Evolutionary conservation across 257 asterid genomes (phyloP), one percentile per base, ranked within the genome.

Genomic region (Solanum ossicruentum): DNA sequence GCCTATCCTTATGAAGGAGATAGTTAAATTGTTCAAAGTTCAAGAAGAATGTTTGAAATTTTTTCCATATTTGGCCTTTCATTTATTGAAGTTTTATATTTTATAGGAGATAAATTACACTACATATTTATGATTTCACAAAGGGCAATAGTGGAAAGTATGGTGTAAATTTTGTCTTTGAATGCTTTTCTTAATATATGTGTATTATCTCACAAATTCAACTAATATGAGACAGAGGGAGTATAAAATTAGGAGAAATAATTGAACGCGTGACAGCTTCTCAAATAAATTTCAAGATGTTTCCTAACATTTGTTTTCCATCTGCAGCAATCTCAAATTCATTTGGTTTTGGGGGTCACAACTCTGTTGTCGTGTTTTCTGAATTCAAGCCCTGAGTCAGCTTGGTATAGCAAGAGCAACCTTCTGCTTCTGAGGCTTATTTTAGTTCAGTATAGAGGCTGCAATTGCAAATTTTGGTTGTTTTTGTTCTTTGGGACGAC

Each of bases 311-410:
- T 47, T 77, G 54, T 36, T 66, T 26, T 75, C 82, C 66, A 13
- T 55, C 13, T 90, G 93, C 98, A 94, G 98, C 89, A 77, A 95
- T 95, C 85, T 92, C 98, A 60, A 95, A 95, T 77, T 92, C 98
- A 65, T 92, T 92, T 51, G 97, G 98, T 83, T 92, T 93, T 85
- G 97, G 97, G 28, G 97, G 97, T 60, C 98, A 94, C 91, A 93
- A 93, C 88, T 95, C 97, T 5, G 97, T 90, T 16, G 93, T 91
- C 39, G 94, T 87, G 12, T 93, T 95, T 88, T 89, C 97, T 23
- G 97, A 94, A 80, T 92, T 90, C 95, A 91, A 92, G 88, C 93
- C 93, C 17, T 95, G 90, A 93, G 78, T 21, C 79, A 73, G 67
- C 54, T 13, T 65, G 58, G 84, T 75, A 47, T 80, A 56, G 88